Percentiles rank a stretch among this genome's conserved stretches.
phyloP scores from a whole-genome alignment of 176 grass and related monocot species.

The Lolium multiflorum region DNA sequence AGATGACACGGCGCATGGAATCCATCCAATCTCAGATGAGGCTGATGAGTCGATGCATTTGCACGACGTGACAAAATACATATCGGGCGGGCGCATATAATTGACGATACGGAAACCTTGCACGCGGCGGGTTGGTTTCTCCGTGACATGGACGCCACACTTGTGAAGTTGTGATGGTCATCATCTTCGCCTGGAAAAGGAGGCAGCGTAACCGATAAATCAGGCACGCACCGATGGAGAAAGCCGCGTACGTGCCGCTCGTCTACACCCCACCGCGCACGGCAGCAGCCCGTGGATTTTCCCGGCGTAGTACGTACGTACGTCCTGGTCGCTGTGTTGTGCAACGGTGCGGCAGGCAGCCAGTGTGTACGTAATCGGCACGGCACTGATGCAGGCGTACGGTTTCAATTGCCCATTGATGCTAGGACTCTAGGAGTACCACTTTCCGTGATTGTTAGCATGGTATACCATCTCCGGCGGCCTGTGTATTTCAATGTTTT shows the following conservation, averaged over 20 bases:
- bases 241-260: not conserved
- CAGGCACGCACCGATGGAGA: not conserved
- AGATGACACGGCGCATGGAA: not conserved
- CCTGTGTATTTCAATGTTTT: no score
- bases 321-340: no score
- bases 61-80: not conserved
- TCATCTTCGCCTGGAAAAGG: not conserved
- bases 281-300: not conserved
- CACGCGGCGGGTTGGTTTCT: not conserved
- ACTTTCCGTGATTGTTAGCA: no score
- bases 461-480: no score
- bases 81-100: no score
- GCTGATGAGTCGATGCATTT: not conserved
- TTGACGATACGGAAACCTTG: no score
- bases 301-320: not conserved
- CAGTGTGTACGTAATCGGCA: no score
- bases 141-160: not conserved
- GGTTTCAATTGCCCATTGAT: no score
- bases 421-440: no score
- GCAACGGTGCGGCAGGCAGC: no score
- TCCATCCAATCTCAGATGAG: not conserved
- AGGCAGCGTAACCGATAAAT: not conserved
- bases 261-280: not conserved
- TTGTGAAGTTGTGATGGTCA: no score
- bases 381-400: no score